Base-by-base conservation (phyloP, 2,329 filamentous ascomycete species). In the Alternaria postmessia region DNA sequence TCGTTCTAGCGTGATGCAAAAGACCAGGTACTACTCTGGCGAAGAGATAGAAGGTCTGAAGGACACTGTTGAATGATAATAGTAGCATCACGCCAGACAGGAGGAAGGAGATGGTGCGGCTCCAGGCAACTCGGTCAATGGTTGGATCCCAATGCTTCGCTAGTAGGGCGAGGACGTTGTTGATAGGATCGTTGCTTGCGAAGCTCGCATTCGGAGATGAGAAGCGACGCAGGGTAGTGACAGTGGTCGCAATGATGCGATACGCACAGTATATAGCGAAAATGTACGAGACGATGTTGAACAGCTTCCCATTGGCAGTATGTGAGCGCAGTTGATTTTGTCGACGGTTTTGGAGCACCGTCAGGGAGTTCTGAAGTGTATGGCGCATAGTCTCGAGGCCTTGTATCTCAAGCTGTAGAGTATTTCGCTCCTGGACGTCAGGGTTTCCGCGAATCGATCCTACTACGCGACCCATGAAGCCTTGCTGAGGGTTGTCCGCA, bases 181-280 rank as follows among this genome's bases (percentile, higher is more conserved):
- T 96, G 75, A 96, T 91, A 0, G 93, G 93, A 74, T 96, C 93
- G 16, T 88, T 89, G 54, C 87, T 87, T 28, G 89, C 85, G 78
- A 92, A 89, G 38, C 86, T 79, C 8, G 80, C 78, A 46, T 72
- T 77, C 24, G 79, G 80, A 57, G 81, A 80, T 59, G 83, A 83
- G 54, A 81, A 79, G 8, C 91, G 88, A 5, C 89, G 89, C 5
- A 91, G 66, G 1, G 88, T 89, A 1, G 90, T 89, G 5, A 94
- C 72, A 0, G 84, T 84, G 0, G 91, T 95, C 1, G 92, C 90
- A 18, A 87, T 76, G 65, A 96, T 91, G 54, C 93, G 91, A 79
- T 95, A 96, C 34, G 94, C 81, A 81, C 93, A 96, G 83, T 96
- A 96, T 49, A 90, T 65, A 54, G 91, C 89, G 76, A 96, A 96